Conservation (phyloP, 2,329 filamentous ascomycete species). For the Grosmannia serpens region DNA sequence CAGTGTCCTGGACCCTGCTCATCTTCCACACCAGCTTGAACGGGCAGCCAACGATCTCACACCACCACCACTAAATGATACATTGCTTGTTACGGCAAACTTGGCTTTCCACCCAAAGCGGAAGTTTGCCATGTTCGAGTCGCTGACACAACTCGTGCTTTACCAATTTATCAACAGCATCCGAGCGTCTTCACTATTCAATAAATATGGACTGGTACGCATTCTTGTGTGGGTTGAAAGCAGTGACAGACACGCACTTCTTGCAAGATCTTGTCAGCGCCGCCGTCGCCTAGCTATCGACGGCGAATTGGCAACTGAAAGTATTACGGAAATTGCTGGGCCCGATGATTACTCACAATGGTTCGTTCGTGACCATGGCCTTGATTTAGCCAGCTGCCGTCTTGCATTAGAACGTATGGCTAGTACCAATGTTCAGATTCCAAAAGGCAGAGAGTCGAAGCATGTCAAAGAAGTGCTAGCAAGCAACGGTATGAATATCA, state of each 20-base stretch:
- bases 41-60: slow-evolving; percentile 25
- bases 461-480: slow-evolving; percentile 9
- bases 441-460: slow-evolving; percentile 30
- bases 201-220: slow-evolving; percentile 67
- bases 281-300: slow-evolving; percentile 48
- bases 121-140: slow-evolving; percentile 39
- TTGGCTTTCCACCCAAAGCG: slow-evolving; percentile 43
- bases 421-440: slow-evolving; percentile 27
- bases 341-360: slow-evolving; percentile 12
- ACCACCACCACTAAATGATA: slow-evolving; percentile 49
- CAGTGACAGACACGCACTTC: slow-evolving; percentile 42
- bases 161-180: slow-evolving; percentile 52
- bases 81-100: slow-evolving; percentile 62
- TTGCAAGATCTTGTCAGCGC: slow-evolving; percentile 47
- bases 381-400: slow-evolving; percentile 35
- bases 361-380: slow-evolving; percentile 30
- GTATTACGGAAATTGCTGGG: slow-evolving; percentile 41
- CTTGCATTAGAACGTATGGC: slow-evolving; percentile 35
- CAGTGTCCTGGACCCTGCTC: slow-evolving; percentile 35
- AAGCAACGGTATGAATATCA: background rate
- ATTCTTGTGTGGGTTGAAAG: slow-evolving; percentile 64
- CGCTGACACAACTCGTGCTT: slow-evolving; percentile 44
- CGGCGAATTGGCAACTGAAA: slow-evolving; percentile 48
- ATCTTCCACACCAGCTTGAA: slow-evolving; percentile 43
- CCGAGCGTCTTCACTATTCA: slow-evolving; percentile 48